These are phyloP conservation scores for Axilococcus clingmanii DNA, from an alignment of 139 green algal species.

Conservation along the genomic window DNA sequence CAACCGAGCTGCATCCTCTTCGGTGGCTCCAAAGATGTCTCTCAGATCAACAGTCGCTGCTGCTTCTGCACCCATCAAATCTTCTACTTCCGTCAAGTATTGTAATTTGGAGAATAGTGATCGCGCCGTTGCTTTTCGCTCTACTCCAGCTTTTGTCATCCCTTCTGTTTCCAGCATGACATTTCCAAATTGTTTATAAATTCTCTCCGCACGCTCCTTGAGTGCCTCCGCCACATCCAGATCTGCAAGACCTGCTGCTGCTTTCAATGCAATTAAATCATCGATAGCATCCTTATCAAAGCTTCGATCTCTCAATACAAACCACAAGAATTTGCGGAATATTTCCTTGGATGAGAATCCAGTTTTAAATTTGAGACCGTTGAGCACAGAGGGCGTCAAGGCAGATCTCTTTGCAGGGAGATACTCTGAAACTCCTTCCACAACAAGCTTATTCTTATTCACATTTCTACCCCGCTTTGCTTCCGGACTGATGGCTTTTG, in stretches of 20 bases:
- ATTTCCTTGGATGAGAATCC: conserved; percentile 76
- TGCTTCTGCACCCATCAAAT: conserved; percentile 44
- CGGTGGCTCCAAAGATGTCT: conserved; percentile 76
- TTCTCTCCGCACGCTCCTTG: conserved; percentile 62
- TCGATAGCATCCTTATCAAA: conserved; percentile 83
- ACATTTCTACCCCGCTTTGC: conserved; percentile 51
- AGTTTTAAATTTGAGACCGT: conserved; percentile 18
- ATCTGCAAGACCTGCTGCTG: conserved; percentile 17
- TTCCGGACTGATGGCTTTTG: conserved; percentile 31
- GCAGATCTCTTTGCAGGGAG: conserved; percentile 50
- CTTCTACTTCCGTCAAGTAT: conserved; percentile 72
- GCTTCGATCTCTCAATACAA: conserved; percentile 78
- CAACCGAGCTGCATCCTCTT: conserved; percentile 25
- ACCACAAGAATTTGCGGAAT: conserved; percentile 98
- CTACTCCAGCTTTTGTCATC: conserved; percentile 51
- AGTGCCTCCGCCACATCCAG: conserved; percentile 67
- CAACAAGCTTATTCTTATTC: conserved; percentile 57
- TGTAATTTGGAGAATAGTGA: conserved; percentile 90
- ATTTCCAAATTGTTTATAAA: conserved; percentile 80
- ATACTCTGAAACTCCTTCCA: conserved; percentile 62
- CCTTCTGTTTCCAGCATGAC: conserved; percentile 74
- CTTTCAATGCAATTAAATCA: conserved; percentile 82
- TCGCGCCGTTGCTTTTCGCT: conserved; percentile 75
- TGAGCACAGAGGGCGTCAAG: conserved; percentile 37
- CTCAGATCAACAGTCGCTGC: conserved; percentile 41